These are phyloP conservation scores for Oryza meyeriana DNA, from an alignment of 176 grass and related monocot genomes.

Conservation along the genomic window DNA sequence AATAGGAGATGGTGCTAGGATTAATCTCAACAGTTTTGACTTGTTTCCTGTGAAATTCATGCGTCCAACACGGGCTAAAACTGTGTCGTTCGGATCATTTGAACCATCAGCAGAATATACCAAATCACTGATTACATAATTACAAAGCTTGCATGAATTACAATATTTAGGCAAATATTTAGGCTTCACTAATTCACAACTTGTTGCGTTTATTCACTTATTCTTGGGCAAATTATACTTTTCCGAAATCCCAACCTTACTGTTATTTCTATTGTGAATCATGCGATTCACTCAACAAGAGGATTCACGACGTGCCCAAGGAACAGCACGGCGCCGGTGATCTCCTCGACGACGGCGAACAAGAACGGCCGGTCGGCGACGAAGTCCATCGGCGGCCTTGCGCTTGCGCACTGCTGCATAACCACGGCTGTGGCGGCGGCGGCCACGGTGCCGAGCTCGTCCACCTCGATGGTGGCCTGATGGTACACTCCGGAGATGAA, in stretches of 20 bases:
- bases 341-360: conserved; percentile 33
- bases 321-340: neutral
- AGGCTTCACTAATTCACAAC: neutral
- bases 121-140: neutral
- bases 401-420: accelerated
- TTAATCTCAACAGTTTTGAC: no score
- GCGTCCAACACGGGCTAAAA: neutral
- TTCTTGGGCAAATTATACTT: neutral
- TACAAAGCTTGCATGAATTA: neutral
- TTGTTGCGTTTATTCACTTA: no score
- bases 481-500: conserved; percentile 4
- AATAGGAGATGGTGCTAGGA: no score
- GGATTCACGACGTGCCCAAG: conserved; percentile 31
- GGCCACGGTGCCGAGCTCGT: conserved; percentile 35
- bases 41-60: neutral
- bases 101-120: neutral
- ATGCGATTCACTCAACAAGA: neutral
- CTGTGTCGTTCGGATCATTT: neutral
- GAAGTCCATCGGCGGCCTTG: neutral
- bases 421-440: neutral
- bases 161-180: neutral
- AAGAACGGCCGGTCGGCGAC: conserved; percentile 25
- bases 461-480: conserved; percentile 39
- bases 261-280: neutral
- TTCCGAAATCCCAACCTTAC: neutral